These are phyloP conservation scores for Vigna reflexopilosa DNA, from an alignment of 306 rosid genomes.

Conservation along the genomic window DNA sequence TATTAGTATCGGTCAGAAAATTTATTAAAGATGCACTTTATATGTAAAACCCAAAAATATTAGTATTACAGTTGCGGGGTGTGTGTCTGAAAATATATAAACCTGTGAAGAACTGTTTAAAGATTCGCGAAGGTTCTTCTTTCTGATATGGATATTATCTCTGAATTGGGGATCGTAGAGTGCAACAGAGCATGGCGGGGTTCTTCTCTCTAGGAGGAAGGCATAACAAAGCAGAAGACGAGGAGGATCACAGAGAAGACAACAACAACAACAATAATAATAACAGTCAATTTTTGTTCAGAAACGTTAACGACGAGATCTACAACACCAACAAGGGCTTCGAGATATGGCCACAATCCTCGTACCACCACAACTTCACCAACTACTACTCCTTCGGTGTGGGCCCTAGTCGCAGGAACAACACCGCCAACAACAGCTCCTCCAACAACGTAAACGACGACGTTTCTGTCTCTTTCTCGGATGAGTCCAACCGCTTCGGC, in stretches of 20 bases:
- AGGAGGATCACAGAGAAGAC: conserved; percentile 42
- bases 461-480: conserved; percentile 54
- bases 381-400: conserved; percentile 76
- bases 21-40: conserved; percentile 26
- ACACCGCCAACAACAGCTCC: conserved; percentile 23
- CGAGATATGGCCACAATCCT: conserved; percentile 87
- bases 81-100: conserved; percentile 4
- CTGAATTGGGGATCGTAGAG: conserved; percentile 62
- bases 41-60: conserved; percentile 31
- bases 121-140: conserved; percentile 48
- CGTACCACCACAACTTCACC: conserved; percentile 53
- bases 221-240: conserved; percentile 44
- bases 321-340: conserved; percentile 72
- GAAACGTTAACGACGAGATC: conserved; percentile 71
- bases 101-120: conserved; percentile 39
- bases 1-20: background rate
- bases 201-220: conserved; percentile 85
- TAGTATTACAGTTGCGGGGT: conserved; percentile 24
- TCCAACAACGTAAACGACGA: conserved; percentile 44
- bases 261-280: conserved; percentile 31
- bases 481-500: conserved; percentile 66
- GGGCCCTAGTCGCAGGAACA: conserved; percentile 59
- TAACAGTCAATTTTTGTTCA: conserved; percentile 53
- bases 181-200: conserved; percentile 82
- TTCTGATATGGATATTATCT: conserved; percentile 76